Evolutionary conservation across 1,139 yeast genomes (phyloP).

Genomic region (Blastobotrys indianensis): DNA sequence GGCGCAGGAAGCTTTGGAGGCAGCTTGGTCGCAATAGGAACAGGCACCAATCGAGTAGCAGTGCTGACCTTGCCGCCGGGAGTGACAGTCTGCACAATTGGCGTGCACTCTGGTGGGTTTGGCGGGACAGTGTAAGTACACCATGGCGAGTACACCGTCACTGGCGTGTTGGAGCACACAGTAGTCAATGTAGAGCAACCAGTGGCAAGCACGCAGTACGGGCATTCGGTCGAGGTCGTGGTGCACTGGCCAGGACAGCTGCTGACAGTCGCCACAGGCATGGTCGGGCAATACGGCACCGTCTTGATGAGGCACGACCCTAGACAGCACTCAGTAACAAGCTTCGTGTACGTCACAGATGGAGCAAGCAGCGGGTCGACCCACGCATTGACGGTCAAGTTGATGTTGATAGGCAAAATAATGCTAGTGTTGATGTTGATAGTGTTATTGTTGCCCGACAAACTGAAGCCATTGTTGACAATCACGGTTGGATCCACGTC

Average conservation of each 20-base stretch:
- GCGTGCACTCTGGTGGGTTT: constrained; percentile 9
- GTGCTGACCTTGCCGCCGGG: constrained; percentile 1
- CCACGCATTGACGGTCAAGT: constrained; percentile 3
- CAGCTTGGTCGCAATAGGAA: constrained; percentile 2
- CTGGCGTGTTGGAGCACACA: constrained; percentile 6
- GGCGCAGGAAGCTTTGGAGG: constrained; percentile 1
- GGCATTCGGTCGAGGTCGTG: constrained; percentile 17
- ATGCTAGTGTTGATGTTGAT: background rate
- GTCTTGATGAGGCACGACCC: constrained; percentile 15
- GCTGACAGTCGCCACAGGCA: constrained; percentile 19
- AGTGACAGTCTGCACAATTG: constrained; percentile 2
- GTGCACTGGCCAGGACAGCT: constrained; percentile 10
- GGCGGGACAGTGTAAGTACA: constrained; percentile 13
- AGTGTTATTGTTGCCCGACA: background rate
- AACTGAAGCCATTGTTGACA: background rate
- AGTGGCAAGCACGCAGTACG: constrained; percentile 18
- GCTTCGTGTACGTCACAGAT: constrained; percentile 11
- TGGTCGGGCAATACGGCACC: constrained; percentile 13
- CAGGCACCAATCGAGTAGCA: constrained; percentile 4
- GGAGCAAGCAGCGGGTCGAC: constrained; percentile 8
- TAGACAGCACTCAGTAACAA: constrained; percentile 18
- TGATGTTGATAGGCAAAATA: constrained; percentile 4
- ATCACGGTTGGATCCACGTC: background rate
- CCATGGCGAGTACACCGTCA: constrained; percentile 13
- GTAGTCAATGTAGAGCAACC: constrained; percentile 14